Evolutionary conservation across 306 rosid species (phyloP), one percentile per base, ranked within the genome.

Genomic region (Cercis canadensis): DNA sequence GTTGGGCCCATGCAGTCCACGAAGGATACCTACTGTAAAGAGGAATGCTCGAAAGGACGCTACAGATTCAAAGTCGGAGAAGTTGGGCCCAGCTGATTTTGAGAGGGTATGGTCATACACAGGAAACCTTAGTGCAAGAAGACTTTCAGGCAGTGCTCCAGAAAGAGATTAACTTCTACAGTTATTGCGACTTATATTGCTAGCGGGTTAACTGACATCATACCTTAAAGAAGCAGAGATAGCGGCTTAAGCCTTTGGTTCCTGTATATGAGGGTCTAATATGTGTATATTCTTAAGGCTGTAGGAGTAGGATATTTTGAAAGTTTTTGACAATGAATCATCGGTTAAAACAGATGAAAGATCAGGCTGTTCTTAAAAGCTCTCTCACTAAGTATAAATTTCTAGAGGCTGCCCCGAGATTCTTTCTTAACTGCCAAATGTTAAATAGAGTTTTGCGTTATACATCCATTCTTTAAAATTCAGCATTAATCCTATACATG

Each of bases 1-100:
- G n/a, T n/a, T n/a, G n/a, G n/a, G 97, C 80, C 97, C 98, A 12
- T 90, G 93, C 63, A 92, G 91, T 79, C 98, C 98, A 0, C 80
- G 80, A 55, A 82, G 86, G 65, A 67, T 84, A 49, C 80, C 82
- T 67, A 21, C 82, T 24, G 65, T 76, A 32, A 86, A 70, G 72
- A 78, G 80, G 64, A 80, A 73, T 80, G 52, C 39, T 54, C 46
- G 0, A 3, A 77, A 77, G 75, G 86, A 81, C n/a, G 75, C 62
- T 54, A 33, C 44, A 4, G 84, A 81, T 11, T 57, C 39, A 3
- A 90, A 82, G 63, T 6, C 80, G 0, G 96, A 86, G 24, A 89
- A 75, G 74, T 41, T 81, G 17, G 69, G 74, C 6, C 36, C 80
- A 13, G 44, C 84, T 33, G 97, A 90, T 36, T 83, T 73, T 51